Conservation (phyloP, 192 early-diverging fungal species). For the Backusella liffmaniae region DNA sequence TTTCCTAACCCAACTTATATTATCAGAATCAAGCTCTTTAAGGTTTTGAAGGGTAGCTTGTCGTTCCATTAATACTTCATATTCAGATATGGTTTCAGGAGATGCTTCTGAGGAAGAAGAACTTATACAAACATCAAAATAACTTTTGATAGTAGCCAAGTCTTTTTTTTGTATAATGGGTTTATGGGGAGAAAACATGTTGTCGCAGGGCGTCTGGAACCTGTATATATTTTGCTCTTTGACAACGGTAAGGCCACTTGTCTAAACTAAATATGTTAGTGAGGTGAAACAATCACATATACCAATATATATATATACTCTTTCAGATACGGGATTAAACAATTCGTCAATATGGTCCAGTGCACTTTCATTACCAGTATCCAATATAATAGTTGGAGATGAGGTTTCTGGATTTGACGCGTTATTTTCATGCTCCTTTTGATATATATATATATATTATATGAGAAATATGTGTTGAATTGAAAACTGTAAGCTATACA, state of each 20-base stretch:
- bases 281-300: background rate
- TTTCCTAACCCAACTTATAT: background rate
- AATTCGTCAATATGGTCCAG: too few species aligned
- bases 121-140: background rate
- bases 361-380: too few species aligned
- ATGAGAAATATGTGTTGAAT: too few species aligned
- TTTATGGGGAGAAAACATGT: background rate
- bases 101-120: background rate
- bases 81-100: background rate
- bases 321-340: background rate
- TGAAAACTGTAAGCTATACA: too few species aligned
- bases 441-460: too few species aligned
- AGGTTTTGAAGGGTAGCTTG: background rate
- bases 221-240: constrained; percentile 9
- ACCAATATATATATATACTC: background rate
- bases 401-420: too few species aligned
- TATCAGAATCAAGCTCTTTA: background rate
- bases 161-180: constrained; percentile 8
- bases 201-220: background rate
- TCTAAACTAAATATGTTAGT: background rate
- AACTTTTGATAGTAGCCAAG: background rate
- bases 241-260: background rate
- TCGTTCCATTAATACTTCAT: background rate
- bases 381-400: too few species aligned
- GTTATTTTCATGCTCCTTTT: too few species aligned